A percentile compares a stretch with the other conserved stretches of the same genome.
Conservation (phyloP, 148 eudicot species). For the Simmondsia chinensis region DNA sequence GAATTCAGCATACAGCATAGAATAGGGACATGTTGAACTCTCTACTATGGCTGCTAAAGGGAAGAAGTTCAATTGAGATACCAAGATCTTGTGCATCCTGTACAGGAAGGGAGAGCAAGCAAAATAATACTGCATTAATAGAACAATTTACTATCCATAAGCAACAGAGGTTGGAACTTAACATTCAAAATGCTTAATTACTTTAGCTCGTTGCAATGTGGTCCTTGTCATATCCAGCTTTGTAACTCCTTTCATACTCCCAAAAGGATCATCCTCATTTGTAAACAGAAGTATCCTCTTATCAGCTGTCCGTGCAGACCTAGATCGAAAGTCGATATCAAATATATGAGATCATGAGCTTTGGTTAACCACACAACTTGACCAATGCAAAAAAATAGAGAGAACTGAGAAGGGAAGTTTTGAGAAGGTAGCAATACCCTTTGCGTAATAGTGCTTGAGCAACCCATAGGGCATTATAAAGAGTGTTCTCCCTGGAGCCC, state of each 20-base stretch:
- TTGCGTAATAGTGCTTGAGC: slow-evolving; percentile 92
- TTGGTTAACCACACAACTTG: neutral
- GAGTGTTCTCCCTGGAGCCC: slow-evolving; percentile 82
- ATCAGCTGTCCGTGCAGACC: slow-evolving; percentile 79
- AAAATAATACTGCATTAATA: neutral
- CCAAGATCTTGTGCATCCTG: slow-evolving; percentile 99
- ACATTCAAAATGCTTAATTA: slow-evolving; percentile 11
- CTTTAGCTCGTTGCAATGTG: slow-evolving; percentile 93
- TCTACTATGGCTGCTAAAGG: slow-evolving; percentile 50
- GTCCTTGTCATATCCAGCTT: slow-evolving; percentile 89
- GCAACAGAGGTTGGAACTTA: neutral
- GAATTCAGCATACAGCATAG: slow-evolving; percentile 54
- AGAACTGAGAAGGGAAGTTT: neutral
- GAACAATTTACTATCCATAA: neutral
- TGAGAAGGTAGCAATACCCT: slow-evolving; percentile 40
- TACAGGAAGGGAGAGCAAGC: slow-evolving; percentile 8
- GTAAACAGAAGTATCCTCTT: slow-evolving; percentile 78
- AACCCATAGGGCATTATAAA: slow-evolving; percentile 94
- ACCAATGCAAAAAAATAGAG: neutral
- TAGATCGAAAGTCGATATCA: slow-evolving; percentile 13
- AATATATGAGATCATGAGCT: neutral
- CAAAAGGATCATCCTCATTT: slow-evolving; percentile 97
- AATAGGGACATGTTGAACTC: slow-evolving; percentile 70
- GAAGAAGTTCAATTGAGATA: slow-evolving; percentile 82
- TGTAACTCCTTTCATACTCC: slow-evolving; percentile 64